Percentiles rank a stretch among this genome's conserved stretches.
Evolutionary conservation across 768 basidiomycete species (phyloP).

Genomic region (Brasilioporus rufonigricans): DNA sequence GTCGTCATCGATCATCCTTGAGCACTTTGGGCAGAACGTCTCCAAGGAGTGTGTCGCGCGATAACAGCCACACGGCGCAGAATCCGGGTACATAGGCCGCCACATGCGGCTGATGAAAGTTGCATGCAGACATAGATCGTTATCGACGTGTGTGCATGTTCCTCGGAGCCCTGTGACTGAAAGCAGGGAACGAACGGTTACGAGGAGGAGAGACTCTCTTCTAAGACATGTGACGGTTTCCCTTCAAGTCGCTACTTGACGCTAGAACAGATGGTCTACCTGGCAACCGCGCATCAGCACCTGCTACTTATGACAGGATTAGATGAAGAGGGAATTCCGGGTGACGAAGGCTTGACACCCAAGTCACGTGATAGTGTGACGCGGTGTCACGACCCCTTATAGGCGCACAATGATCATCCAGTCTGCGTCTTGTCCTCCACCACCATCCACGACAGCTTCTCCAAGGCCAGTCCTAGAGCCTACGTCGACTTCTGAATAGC

Average conservation of each 20-base stretch:
- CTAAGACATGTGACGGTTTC: too few relatives aligned
- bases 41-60: neutral
- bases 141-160: neutral
- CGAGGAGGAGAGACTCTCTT: too few relatives aligned
- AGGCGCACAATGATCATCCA: neutral
- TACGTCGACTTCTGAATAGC: neutral
- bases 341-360: neutral
- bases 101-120: neutral
- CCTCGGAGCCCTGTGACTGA: neutral
- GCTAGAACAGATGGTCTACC: too few relatives aligned
- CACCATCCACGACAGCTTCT: constrained; percentile 5
- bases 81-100: neutral
- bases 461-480: constrained; percentile 9
- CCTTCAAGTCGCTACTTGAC: too few relatives aligned
- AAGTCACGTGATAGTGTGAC: constrained; percentile 18
- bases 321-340: neutral
- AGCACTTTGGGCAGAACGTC: neutral
- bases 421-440: neutral
- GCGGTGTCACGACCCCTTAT: constrained; percentile 12
- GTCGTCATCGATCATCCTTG: neutral
- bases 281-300: neutral
- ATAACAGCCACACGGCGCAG: neutral
- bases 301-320: neutral
- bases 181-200: too few relatives aligned
- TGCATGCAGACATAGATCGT: too few relatives aligned